Percentiles rank a stretch among this genome's conserved stretches.
Conservation (phyloP, 768 basidiomycete species). For the Lactarius vividus region DNA sequence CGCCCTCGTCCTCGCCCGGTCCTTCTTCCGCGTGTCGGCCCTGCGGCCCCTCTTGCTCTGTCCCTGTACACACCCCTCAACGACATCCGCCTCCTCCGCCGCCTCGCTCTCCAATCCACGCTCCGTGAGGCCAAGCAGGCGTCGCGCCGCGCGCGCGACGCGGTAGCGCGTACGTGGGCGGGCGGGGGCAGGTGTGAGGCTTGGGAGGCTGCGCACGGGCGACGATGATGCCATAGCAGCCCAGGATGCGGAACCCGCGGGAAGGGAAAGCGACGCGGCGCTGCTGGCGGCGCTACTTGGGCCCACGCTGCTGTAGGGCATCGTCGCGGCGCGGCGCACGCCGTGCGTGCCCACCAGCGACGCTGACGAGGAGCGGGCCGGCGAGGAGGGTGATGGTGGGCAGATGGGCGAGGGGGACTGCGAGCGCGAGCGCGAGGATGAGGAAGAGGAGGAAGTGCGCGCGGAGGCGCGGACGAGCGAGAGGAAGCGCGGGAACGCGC, state of each 20-base stretch:
- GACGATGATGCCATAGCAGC: constrained; percentile 1
- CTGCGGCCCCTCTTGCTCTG: constrained; percentile 14
- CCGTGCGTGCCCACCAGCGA: neutral
- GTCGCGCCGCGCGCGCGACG: constrained; percentile 30
- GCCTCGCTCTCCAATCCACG: constrained; percentile 30
- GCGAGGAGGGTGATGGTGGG: constrained; percentile 21
- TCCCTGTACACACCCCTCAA: constrained; percentile 14
- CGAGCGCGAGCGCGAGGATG: constrained; percentile 3
- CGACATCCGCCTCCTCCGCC: constrained; percentile 29
- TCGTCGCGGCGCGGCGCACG: constrained; percentile 8
- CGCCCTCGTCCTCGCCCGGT: neutral
- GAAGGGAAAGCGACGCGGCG: constrained; percentile 6
- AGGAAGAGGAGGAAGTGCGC: constrained; percentile 27
- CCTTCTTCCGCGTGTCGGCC: constrained; percentile 11
- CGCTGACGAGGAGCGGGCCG: constrained; percentile 4
- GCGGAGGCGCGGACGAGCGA: constrained; percentile 25
- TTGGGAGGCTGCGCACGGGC: constrained; percentile 22
- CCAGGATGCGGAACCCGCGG: neutral
- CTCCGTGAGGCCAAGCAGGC: constrained; percentile 31
- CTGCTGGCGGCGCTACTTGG: constrained; percentile 3
- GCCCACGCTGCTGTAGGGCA: constrained; percentile 7
- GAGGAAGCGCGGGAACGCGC: constrained; percentile 34
- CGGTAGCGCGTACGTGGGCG: constrained; percentile 32
- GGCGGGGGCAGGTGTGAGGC: constrained; percentile 30
- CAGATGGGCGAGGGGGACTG: constrained; percentile 8